A percentile compares a stretch with the other conserved stretches of the same genome.
These are phyloP conservation scores for Candida wancherniae DNA, from an alignment of 805 yeast species.

Conservation along the genomic window DNA sequence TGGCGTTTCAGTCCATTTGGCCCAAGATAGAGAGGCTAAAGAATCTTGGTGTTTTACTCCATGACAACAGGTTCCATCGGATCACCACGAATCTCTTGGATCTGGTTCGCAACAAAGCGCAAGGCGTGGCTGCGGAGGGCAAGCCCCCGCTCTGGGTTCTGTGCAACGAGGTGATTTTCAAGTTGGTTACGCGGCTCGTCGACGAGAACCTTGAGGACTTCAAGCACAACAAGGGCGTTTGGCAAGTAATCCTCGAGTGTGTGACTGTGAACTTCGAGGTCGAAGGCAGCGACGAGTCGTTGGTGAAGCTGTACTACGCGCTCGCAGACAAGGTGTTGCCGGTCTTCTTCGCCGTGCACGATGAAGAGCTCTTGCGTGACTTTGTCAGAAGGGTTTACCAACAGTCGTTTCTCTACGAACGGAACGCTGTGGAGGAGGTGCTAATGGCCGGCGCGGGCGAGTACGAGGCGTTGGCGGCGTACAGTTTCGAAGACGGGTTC, in stretches of 20 bases:
- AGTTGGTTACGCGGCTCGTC: constrained; percentile 29
- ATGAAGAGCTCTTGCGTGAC: constrained; percentile 29
- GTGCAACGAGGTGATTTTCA: constrained; percentile 39
- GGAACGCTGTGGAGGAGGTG: constrained; percentile 47
- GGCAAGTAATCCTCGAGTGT: constrained; percentile 41
- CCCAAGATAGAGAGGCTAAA: constrained; percentile 27
- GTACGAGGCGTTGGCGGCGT: constrained; percentile 19
- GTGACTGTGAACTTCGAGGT: constrained; percentile 39
- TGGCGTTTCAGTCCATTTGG: constrained; percentile 39
- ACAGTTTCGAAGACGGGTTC: constrained; percentile 46
- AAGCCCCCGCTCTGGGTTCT: constrained; percentile 49
- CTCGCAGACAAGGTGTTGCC: constrained; percentile 42
- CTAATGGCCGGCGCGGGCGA: constrained; percentile 15
- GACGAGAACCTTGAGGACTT: constrained; percentile 9
- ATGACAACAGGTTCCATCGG: constrained; percentile 43
- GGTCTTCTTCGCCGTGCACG: constrained; percentile 21
- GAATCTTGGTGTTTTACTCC: constrained; percentile 33
- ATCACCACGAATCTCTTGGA: constrained; percentile 49
- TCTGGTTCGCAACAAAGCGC: constrained; percentile 42
- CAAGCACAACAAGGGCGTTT: constrained; percentile 21
- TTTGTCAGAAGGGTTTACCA: constrained; percentile 50
- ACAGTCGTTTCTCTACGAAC: constrained; percentile 55
- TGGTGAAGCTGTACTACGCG: constrained; percentile 39
- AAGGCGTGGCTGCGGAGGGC: constrained; percentile 25
- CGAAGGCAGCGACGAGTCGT: constrained; percentile 39